Conservation (phyloP, 2,329 filamentous ascomycete genomes). For the Fusarium illudens region DNA sequence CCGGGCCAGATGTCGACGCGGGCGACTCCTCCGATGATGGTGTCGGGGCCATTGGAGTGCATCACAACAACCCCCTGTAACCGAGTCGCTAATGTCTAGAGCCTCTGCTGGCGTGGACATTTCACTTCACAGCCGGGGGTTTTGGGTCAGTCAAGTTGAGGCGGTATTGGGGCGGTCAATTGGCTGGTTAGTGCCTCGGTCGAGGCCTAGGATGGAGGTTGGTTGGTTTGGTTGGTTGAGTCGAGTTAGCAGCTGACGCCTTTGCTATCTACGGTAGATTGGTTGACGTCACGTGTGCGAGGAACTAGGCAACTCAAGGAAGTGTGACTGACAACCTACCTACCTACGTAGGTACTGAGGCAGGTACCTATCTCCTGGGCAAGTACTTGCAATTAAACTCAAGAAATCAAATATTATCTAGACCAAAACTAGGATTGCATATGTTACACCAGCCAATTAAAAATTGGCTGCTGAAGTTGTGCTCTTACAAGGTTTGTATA, state of each 20-base stretch:
- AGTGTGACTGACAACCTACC: no score
- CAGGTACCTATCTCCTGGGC: no score
- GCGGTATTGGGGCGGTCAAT: constrained; percentile 2
- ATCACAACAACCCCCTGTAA: constrained; percentile 27
- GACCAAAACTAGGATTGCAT: not conserved
- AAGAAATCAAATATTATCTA: not conserved
- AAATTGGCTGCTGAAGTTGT: not conserved
- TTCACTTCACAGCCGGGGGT: not conserved
- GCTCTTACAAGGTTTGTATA: not conserved
- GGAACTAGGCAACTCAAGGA: constrained; percentile 4
- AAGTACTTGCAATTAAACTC: not conserved
- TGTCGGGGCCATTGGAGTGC: constrained; percentile 43
- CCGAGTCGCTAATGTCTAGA: constrained; percentile 3
- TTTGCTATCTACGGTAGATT: not conserved
- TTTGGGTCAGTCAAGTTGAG: not conserved
- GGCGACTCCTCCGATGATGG: constrained; percentile 44
- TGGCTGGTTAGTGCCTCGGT: constrained; percentile 1
- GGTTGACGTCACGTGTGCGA: constrained; percentile 40
- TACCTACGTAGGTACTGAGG: not conserved
- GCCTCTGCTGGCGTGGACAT: not conserved
- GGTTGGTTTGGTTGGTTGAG: not conserved
- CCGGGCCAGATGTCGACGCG: constrained; percentile 34
- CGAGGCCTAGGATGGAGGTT: not conserved
- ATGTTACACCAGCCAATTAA: not conserved
- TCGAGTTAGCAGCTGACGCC: not conserved